These are phyloP conservation scores for Lolium multiflorum DNA, from an alignment of 176 grass and related monocot genomes.

Conservation along the genomic window DNA sequence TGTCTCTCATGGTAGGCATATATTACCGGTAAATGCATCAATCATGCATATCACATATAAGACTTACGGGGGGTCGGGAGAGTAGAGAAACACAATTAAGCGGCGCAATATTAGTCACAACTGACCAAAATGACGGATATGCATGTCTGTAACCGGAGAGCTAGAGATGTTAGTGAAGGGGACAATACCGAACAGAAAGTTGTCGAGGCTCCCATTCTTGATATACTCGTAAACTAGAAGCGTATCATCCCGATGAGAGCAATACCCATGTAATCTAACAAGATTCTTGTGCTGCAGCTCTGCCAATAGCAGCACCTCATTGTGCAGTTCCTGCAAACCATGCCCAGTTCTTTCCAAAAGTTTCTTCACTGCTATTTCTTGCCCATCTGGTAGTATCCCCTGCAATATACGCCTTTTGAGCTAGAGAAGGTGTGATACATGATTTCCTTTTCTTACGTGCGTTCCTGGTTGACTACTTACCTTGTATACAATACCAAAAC, in stretches of 20 bases:
- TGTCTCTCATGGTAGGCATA: no score
- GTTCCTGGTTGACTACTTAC: not conserved
- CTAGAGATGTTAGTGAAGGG: slow-evolving; percentile 3
- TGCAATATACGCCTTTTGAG: slow-evolving; percentile 13
- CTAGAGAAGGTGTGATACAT: not conserved
- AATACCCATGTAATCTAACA: slow-evolving; percentile 60
- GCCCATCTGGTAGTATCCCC: slow-evolving; percentile 53
- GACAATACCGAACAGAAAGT: slow-evolving; percentile 61
- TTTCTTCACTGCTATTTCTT: slow-evolving; percentile 67
- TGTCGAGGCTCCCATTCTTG: slow-evolving; percentile 57
- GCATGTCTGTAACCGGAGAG: not conserved
- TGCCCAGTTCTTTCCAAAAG: slow-evolving; percentile 35
- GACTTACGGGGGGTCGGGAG: no score
- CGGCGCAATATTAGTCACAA: not conserved
- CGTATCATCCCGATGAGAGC: slow-evolving; percentile 46
- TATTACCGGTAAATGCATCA: not conserved
- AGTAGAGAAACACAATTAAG: not conserved
- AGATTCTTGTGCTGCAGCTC: slow-evolving; percentile 70
- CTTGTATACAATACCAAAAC: slow-evolving; percentile 58
- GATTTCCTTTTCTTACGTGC: not conserved
- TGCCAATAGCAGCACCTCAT: slow-evolving; percentile 58
- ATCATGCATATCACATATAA: not conserved
- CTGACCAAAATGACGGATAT: not conserved
- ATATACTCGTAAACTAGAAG: slow-evolving; percentile 70
- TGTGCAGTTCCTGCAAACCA: slow-evolving; percentile 47